Base-by-base conservation (phyloP, 768 basidiomycete genomes). In the Xerocomellus dryophilus region DNA sequence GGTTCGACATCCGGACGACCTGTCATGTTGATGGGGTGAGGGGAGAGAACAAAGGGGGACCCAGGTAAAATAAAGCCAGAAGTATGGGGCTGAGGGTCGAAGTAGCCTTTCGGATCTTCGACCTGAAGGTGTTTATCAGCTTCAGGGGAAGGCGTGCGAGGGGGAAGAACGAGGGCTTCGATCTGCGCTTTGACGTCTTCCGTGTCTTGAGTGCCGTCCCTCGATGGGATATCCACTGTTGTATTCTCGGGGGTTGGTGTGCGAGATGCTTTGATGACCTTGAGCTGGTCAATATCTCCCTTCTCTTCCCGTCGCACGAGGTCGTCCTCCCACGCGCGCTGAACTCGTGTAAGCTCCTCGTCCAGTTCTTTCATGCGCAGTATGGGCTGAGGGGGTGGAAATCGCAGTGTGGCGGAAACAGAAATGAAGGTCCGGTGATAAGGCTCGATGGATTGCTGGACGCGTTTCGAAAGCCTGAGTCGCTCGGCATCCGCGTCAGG, bases 361-460 rank as follows among this genome's bases (percentile, higher is more conserved):
- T 98, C 94, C 7, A 98, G 75, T 60, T 90, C 86, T 62, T 90
- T 88, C 93, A 98, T 97, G 43, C 81, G 81, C 3, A 81, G 76
- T 38, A 99, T 81, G 7, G 94, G 88, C 65, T 91, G 87, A 5
- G 97, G 97, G 21, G 96, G 93, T 14, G 87, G 90, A 67, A 97
- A 97, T 5, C 92, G 83, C 43, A 98, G 75, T 0, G 94, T 93
- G 0, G 95, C 89, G 3, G 95, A 98, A 40, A 93, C 90, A 2
- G 97, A 98, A 29, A 98, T 89, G 64, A 93, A 93, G 2, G 90
- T 94, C 56, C 76, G 83, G 60, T 78, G 75, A 67, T 97, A 99
- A 2, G 90, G 88, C 38, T 88, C 82, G n/a, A 95, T 76, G 0
- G 90, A 85, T 50, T 87, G 77, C 46, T 90, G 83, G 31, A 97